Percentiles rank a stretch among this genome's conserved stretches.
phyloP scores from a whole-genome alignment of 176 grass and related monocot species.

The Oryza glumipatula region DNA sequence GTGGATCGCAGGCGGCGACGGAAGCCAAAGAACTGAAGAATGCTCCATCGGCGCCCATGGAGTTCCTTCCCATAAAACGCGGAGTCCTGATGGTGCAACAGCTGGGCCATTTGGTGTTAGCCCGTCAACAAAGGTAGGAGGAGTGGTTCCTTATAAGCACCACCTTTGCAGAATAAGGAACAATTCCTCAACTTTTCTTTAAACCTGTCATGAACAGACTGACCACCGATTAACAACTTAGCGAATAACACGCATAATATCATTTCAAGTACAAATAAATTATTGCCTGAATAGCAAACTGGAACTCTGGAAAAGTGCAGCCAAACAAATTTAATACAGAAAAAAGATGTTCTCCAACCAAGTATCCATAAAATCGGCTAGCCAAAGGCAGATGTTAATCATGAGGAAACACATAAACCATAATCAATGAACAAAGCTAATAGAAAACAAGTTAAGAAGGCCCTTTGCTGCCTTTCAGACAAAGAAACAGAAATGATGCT shows the following conservation, averaged over 20 bases:
- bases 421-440: slow-evolving; percentile 12
- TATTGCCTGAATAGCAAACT: slow-evolving; percentile 18
- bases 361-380: slow-evolving; percentile 36
- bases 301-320: slow-evolving; percentile 23
- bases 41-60: slow-evolving; percentile 57
- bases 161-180: slow-evolving; percentile 28
- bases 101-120: slow-evolving; percentile 50
- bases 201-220: slow-evolving; percentile 46
- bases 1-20: slow-evolving; percentile 41
- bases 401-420: slow-evolving; percentile 36
- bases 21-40: slow-evolving; percentile 80
- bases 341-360: slow-evolving; percentile 37
- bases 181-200: slow-evolving; percentile 24
- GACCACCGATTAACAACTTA: slow-evolving; percentile 44
- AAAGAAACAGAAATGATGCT: slow-evolving; percentile 16
- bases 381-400: slow-evolving; percentile 20
- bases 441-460: slow-evolving; percentile 25
- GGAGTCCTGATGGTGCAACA: slow-evolving; percentile 67
- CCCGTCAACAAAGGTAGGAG: slow-evolving; percentile 33
- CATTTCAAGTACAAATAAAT: slow-evolving; percentile 30
- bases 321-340: slow-evolving; percentile 32
- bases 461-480: slow-evolving; percentile 11
- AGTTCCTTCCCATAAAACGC: slow-evolving; percentile 60
- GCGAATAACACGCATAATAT: slow-evolving; percentile 25
- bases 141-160: slow-evolving; percentile 30